Conservation (phyloP, 768 basidiomycete species). For the Nidularia pulvinata region DNA sequence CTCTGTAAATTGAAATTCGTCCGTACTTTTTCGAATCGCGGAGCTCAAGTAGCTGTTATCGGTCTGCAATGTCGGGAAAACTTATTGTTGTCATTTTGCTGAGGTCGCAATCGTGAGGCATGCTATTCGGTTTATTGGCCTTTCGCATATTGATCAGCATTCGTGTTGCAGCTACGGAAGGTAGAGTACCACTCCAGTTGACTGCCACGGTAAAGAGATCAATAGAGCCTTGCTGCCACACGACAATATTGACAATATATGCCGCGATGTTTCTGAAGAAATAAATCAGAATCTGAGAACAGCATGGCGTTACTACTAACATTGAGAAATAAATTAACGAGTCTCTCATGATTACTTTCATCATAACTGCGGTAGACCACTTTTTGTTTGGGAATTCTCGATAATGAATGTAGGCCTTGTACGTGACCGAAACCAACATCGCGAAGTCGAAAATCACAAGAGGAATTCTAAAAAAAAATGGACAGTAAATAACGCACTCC, state of each 20-base stretch:
- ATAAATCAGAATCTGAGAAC: background rate
- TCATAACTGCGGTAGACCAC: background rate
- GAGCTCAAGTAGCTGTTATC: no score
- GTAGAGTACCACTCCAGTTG: background rate
- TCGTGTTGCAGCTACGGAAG: background rate
- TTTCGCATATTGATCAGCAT: background rate
- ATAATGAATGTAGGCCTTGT: background rate
- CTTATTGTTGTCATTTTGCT: no score
- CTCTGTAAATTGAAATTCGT: no score
- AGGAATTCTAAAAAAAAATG: background rate
- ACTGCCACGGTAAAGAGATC: background rate
- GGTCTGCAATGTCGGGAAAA: no score
- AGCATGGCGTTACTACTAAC: background rate
- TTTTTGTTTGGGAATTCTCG: background rate
- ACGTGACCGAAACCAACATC: background rate
- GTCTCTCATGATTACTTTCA: background rate
- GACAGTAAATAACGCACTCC: background rate
- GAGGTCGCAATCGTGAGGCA: no score
- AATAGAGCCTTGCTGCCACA: background rate
- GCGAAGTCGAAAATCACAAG: background rate
- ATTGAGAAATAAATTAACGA: background rate
- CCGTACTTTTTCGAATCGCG: no score
- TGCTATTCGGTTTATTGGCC: no score
- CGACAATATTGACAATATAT: background rate
- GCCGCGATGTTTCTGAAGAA: background rate